These are phyloP conservation scores for Hanseniaspora uvarum DNA, from an alignment of 1,139 yeast genomes.

Conservation along the genomic window DNA sequence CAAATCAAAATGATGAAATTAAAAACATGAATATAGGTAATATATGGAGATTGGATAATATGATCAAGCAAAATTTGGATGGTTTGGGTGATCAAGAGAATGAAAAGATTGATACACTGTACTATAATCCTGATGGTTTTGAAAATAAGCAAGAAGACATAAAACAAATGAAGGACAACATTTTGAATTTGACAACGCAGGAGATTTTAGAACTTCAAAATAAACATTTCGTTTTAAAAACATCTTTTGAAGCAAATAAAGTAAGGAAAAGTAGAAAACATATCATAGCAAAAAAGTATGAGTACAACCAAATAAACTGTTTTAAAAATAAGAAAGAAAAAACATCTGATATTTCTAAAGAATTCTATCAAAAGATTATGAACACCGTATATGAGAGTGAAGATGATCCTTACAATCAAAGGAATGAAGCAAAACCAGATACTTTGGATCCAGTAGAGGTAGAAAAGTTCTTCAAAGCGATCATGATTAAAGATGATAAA, in stretches of 20 bases:
- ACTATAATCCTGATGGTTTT: slow-evolving; percentile 10
- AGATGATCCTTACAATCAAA: slow-evolving; percentile 4
- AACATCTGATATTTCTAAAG: neutral
- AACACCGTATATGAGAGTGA: neutral
- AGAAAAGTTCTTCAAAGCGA: neutral
- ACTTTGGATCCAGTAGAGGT: neutral
- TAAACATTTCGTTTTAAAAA: slow-evolving; percentile 6
- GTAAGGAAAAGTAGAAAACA: slow-evolving; percentile 1
- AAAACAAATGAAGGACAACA: slow-evolving; percentile 3
- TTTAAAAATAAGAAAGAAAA: neutral
- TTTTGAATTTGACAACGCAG: slow-evolving; percentile 6
- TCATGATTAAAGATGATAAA: neutral
- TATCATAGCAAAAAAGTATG: neutral
- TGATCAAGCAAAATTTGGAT: neutral
- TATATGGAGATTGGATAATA: slow-evolving; percentile 16
- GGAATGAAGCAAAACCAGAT: neutral
- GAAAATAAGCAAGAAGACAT: slow-evolving; percentile 5
- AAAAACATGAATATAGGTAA: slow-evolving; percentile 15
- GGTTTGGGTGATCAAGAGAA: neutral
- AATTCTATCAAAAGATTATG: neutral
- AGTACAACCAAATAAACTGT: neutral
- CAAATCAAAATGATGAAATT: slow-evolving; percentile 7
- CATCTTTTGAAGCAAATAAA: slow-evolving; percentile 1
- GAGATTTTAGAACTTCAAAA: slow-evolving; percentile 8
- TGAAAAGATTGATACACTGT: slow-evolving; percentile 2